A percentile compares a stretch with the other conserved stretches of the same genome.
Conservation (phyloP, 331 rosid genomes). For the Dryas integrifolia region DNA sequence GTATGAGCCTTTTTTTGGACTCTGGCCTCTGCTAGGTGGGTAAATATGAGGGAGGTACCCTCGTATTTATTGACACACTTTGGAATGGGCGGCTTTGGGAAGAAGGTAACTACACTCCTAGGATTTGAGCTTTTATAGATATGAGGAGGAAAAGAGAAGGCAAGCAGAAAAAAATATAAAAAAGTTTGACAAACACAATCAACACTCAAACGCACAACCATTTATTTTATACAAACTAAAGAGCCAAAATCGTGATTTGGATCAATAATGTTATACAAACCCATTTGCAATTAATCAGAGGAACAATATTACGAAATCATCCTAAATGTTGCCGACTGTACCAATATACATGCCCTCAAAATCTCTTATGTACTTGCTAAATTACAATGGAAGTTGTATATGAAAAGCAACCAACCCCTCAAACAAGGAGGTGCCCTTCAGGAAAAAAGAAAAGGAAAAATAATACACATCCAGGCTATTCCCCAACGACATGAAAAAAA, state of each 20-base stretch:
- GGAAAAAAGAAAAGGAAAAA: neutral
- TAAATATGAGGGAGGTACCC: too few relatives aligned
- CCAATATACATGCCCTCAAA: conserved; percentile 41
- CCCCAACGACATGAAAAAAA: conserved; percentile 27
- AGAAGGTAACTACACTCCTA: too few relatives aligned
- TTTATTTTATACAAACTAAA: neutral
- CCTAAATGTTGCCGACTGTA: conserved; percentile 29
- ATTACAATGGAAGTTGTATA: conserved; percentile 38
- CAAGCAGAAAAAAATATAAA: too few relatives aligned
- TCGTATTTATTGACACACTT: too few relatives aligned
- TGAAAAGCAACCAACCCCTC: conserved; percentile 29
- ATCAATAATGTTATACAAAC: conserved; percentile 22
- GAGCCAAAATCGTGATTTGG: neutral
- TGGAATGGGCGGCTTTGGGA: too few relatives aligned
- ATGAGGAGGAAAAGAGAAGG: too few relatives aligned
- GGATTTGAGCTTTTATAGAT: too few relatives aligned
- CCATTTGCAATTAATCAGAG: neutral
- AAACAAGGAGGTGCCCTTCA: conserved; percentile 22
- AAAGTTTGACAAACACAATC: too few relatives aligned
- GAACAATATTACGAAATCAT: neutral
- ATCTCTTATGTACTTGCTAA: conserved; percentile 43
- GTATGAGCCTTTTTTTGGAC: too few relatives aligned
- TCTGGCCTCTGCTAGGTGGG: too few relatives aligned
- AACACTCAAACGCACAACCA: neutral
- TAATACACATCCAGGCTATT: conserved; percentile 22